phyloP scores from a whole-genome alignment of 139 green algal genomes.

The Haematococcus lacustris region DNA sequence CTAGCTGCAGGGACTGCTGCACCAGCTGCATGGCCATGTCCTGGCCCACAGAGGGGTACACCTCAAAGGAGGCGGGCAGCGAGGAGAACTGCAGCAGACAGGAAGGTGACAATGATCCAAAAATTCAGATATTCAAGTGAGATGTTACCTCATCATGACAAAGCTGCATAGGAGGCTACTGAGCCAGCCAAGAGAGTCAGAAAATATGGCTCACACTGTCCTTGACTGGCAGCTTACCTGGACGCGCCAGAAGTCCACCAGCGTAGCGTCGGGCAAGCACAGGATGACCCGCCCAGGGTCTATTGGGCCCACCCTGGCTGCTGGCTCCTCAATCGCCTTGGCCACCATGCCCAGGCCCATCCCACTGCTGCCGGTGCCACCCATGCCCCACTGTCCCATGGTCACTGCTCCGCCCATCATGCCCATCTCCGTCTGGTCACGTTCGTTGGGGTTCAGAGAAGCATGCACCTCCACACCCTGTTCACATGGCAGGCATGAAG shows the following conservation, averaged over 20 bases:
- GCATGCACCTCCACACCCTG: neutral
- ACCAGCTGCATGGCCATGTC: slow-evolving; percentile 30
- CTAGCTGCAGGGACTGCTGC: slow-evolving; percentile 28
- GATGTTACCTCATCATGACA: neutral
- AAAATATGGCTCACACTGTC: neutral
- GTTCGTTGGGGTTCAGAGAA: neutral
- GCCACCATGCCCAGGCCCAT: too few species aligned
- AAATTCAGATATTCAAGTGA: neutral
- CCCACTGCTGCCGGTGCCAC: neutral
- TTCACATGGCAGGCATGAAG: neutral
- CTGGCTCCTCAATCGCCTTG: too few species aligned
- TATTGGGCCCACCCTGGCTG: neutral
- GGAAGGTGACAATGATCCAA: too few species aligned
- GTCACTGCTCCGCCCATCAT: slow-evolving; percentile 3
- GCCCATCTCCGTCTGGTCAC: neutral
- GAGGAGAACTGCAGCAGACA: slow-evolving; percentile 19
- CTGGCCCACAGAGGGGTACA: slow-evolving; percentile 29
- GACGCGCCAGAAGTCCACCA: slow-evolving; percentile 38
- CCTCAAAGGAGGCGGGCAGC: slow-evolving; percentile 31
- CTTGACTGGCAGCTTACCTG: neutral
- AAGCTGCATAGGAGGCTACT: neutral
- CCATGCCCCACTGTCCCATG: slow-evolving; percentile 11
- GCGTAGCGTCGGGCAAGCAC: slow-evolving; percentile 26
- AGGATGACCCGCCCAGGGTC: slow-evolving; percentile 32
- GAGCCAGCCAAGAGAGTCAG: neutral